Evolutionary conservation across 2,329 filamentous ascomycete genomes (phyloP), one percentile per base, ranked within the genome.

Genomic region (Curvularia sp.): DNA sequence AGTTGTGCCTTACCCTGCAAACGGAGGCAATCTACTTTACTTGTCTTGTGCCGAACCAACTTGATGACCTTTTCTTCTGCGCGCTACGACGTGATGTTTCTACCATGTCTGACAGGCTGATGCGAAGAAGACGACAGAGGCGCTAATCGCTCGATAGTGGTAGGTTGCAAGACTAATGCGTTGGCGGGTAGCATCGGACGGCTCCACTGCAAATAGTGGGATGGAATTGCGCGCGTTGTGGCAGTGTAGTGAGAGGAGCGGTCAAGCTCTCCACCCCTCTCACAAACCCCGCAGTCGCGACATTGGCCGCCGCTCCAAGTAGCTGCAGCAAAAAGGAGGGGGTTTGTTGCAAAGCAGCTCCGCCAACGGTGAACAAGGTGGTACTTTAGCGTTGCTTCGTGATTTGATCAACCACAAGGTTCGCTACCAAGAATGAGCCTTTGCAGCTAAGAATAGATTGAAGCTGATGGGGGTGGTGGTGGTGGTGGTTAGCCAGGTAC

Each of bases 1-100:
- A 55, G 58, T 39, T 49, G 49, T 57, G 51, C 49, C 60, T 60
- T 62, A 55, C 39, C 55, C 6, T 63, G n/a, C 57, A 51, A 55
- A 49, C 28, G 48, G 63, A 65, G 61, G 61, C 61, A 67, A 65
- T 63, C 56, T 59, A 67, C 59, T 64, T 65, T 53, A 63, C 58
- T 62, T 67, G 48, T 61, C 50, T 47, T 32, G 53, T 63, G 61
- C 32, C 46, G 34, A 25, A 32, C 30, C 15, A 8, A 12, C 5
- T 10, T 1, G 23, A 27, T 18, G 27, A 27, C 15, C 21, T 23
- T 25, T 27, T n/a, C 7, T 27, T 7, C 7, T 32, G 30, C 10
- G 30, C 12, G 30, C 30, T n/a, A 18, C 3, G 5, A 8, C 10
- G 36, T 50, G 36, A 28, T 45, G 28, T 36, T 47, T 23, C 12